Conservation (phyloP, 1,284 basidiomycete species). For the Naganishia sp. region DNA sequence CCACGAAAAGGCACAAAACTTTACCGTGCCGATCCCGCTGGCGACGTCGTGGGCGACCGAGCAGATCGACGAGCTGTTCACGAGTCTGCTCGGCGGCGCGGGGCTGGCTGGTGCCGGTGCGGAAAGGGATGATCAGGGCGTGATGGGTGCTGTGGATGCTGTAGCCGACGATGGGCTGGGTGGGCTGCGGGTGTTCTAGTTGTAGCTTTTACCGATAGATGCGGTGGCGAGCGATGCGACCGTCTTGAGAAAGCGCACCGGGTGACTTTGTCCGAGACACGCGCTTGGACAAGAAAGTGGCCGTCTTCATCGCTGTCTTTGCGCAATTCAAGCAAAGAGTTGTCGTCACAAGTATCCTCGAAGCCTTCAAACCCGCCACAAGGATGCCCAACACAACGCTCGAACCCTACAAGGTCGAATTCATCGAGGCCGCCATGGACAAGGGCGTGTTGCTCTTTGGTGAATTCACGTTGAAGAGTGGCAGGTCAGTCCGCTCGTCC, state of each 20-base stretch:
- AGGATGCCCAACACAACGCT: slow-evolving; percentile 28
- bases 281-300: not conserved
- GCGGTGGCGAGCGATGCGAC: not conserved
- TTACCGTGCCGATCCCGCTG: slow-evolving; percentile 82
- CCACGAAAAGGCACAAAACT: slow-evolving; percentile 90
- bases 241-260: not conserved
- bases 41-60: slow-evolving; percentile 77
- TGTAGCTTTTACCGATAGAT: not conserved
- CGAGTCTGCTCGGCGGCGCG: slow-evolving; percentile 69
- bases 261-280: not conserved
- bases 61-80: slow-evolving; percentile 88
- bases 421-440: slow-evolving; percentile 54
- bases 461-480: slow-evolving; percentile 88
- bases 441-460: slow-evolving; percentile 74
- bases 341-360: not conserved
- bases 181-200: slow-evolving; percentile 29
- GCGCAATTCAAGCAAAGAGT: too few species aligned
- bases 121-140: slow-evolving; percentile 28
- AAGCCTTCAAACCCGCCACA: slow-evolving; percentile 11
- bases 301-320: too few species aligned
- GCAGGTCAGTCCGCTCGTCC: slow-evolving; percentile 64
- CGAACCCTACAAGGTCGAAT: slow-evolving; percentile 48
- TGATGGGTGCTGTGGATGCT: slow-evolving; percentile 20
- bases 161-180: not conserved
- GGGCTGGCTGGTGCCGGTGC: slow-evolving; percentile 40